Evolutionary conservation across 192 early-diverging fungal species (phyloP), one percentile per base, ranked within the genome.

Genomic region (Entomortierella lignicola): DNA sequence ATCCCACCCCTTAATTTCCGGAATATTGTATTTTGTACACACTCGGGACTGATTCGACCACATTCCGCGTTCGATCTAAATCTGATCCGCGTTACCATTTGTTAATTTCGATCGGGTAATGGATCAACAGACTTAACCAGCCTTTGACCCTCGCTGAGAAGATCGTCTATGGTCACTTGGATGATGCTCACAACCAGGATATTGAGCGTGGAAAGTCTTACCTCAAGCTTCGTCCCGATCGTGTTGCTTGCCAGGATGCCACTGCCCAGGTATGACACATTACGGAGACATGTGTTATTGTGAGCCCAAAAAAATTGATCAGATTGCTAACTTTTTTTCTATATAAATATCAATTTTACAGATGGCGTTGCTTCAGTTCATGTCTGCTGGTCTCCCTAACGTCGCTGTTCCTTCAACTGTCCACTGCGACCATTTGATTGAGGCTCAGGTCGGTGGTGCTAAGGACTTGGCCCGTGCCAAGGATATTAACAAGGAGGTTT

Each of bases 191-290:
- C 55, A 91, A 94, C 86, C 96, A 98, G 89, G 96, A 96, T 61
- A 98, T 99, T 80, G 87, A 87, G 65, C 94, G 96, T 80, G 97
- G 96, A 32, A 77, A 88, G 70, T 94, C 93, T 31, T 99, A 99
- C 85, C 90, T 99, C 66, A 96, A 93, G 86, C 91, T 99, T 69
- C 94, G 95, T 59, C 97, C 97, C 48, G 97, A 99, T 87, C 96
- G 97, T 79, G 97, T 99, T 85, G 97, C 96, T 54, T 98, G 95
- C 85, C 97, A 99, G 86, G 97, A 98, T 82, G 96, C 97, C 62
- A 99, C 97, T 69, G 97, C 97, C 61, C 96, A 98, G 72, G 72
- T 74, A 74, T 27, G 27, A 20, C 51, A 37, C 29, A 64, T 63
- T 26, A 64, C 8, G 23, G 20, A 55, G 63, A 30, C 26, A 47